Evolutionary conservation across 2,329 filamentous ascomycete genomes (phyloP), one percentile per base, ranked within the genome.

Genomic region (Ilyonectria mors-panacis): DNA sequence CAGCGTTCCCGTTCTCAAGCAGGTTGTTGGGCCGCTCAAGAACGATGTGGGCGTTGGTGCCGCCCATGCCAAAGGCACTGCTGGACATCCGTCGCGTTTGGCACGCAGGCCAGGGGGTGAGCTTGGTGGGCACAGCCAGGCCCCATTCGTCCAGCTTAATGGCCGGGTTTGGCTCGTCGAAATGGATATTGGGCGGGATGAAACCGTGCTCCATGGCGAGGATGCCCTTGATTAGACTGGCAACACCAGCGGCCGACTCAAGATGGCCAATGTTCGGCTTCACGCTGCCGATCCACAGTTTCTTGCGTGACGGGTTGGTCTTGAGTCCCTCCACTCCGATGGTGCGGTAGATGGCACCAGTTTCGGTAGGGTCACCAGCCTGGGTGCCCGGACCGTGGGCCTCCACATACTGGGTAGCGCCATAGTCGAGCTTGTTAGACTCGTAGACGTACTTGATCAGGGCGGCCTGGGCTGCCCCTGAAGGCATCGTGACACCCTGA

Each of bases 401-500:
- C 10, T 68, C 67, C 0, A 68, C 57, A 10, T 58, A 69, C 2
- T 35, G 19, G 1, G 57, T 63, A 9, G 67, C 53, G 0, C 21
- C 12, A 0, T 56, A 60, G 5, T 65, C 60, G 2, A 69, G 42
- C 0, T 57, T 55, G 9, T 28, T 39, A 13, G 50, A 23, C 6
- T 1, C 3, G 30, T 67, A 69, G 28, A 63, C 59, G 1, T 30
- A 42, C 0, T 51, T 50, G 1, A 53, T 44, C 7, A 69, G 37
- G 6, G 50, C 55, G n/a, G 53, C 59, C 21, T 69, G 67, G 3
- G 67, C 50, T 0, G 42, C 26, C 9, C 7, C 17, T 6, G 83
- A 30, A 17, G 42, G 42, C 42, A 44, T 19, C 9, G n/a, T 19
- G 8, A 44, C 3, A 3, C 42, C 42, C 8, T n/a, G 17, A 6